A percentile compares a stretch with the other conserved stretches of the same genome.
Conservation (phyloP, 164 flowering plant genomes). For the Stephania cephalantha region DNA sequence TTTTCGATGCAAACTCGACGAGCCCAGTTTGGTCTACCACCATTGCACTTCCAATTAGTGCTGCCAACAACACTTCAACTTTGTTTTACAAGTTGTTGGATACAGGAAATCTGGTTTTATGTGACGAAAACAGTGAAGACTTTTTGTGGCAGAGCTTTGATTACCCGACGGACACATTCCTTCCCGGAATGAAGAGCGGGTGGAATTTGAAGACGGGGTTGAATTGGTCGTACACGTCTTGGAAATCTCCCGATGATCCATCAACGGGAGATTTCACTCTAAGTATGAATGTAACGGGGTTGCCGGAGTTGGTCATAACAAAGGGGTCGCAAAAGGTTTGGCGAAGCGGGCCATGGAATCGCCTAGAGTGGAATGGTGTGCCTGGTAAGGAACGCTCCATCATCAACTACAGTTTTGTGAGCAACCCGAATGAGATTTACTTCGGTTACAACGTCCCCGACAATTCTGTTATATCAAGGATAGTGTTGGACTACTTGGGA, state of each 20-base stretch:
- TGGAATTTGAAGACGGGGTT: conserved; percentile 29
- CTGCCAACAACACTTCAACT: background rate
- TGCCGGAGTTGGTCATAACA: conserved; percentile 19
- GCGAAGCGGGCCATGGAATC: conserved; percentile 27
- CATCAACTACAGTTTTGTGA: conserved; percentile 10
- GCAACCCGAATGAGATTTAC: conserved; percentile 7
- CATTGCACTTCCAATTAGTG: background rate
- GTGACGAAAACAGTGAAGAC: background rate
- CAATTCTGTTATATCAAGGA: conserved; percentile 5
- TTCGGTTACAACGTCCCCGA: background rate
- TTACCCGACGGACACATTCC: background rate
- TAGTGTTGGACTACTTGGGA: background rate
- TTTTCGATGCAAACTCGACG: conserved; percentile 12
- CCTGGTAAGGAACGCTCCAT: conserved; percentile 1
- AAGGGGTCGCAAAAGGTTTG: conserved; percentile 10
- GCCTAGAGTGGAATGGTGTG: conserved; percentile 14
- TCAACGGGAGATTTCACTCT: conserved; percentile 23
- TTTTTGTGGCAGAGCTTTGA: background rate
- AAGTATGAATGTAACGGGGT: conserved; percentile 19
- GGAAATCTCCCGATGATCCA: too few relatives aligned
- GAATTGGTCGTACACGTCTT: conserved; percentile 32
- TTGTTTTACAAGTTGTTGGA: conserved; percentile 32
- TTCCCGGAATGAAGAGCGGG: conserved; percentile 25
- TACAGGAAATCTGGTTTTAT: conserved; percentile 42
- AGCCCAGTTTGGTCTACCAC: conserved; percentile 29